phyloP scores from a whole-genome alignment of 805 yeast species.

The Sungouiozyma intestinalis region DNA sequence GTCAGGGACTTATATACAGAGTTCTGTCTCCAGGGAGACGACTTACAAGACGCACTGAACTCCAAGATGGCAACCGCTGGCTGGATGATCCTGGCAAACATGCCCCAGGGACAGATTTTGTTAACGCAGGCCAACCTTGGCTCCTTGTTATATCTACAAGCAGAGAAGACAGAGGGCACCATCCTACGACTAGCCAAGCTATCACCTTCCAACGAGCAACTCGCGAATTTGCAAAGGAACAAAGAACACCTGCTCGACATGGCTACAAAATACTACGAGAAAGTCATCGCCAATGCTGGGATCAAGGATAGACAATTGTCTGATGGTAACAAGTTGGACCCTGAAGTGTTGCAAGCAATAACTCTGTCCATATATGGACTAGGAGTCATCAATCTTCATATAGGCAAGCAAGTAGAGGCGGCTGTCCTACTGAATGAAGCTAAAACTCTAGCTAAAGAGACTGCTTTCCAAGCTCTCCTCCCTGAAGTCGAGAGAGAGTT shows the following conservation, averaged over 20 bases:
- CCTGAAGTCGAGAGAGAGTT: conserved; percentile 54
- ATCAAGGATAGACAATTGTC: conserved; percentile 2
- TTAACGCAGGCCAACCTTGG: conserved; percentile 58
- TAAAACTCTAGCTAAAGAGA: conserved; percentile 50
- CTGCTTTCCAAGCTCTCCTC: conserved; percentile 49
- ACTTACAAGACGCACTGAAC: conserved; percentile 43
- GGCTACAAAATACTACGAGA: conserved; percentile 33
- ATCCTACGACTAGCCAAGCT: not conserved
- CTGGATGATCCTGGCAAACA: conserved; percentile 56
- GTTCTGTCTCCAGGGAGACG: conserved; percentile 50
- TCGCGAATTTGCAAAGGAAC: conserved; percentile 11
- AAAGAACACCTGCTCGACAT: conserved; percentile 19
- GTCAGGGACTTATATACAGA: conserved; percentile 65
- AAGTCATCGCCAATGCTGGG: conserved; percentile 22
- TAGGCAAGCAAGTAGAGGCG: conserved; percentile 43
- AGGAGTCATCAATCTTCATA: conserved; percentile 62
- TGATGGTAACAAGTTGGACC: conserved; percentile 22
- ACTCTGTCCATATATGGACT: conserved; percentile 73
- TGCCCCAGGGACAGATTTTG: conserved; percentile 46
- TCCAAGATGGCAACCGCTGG: conserved; percentile 49
- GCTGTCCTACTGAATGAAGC: conserved; percentile 52
- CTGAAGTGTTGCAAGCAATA: conserved; percentile 44
- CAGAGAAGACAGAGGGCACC: conserved; percentile 46
- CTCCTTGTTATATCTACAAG: conserved; percentile 50
- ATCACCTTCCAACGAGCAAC: not conserved